A percentile compares a stretch with the other conserved stretches of the same genome.
Evolutionary conservation across 2,329 filamentous ascomycete genomes (phyloP).

Genomic region (Berkeleyomyces basicola): DNA sequence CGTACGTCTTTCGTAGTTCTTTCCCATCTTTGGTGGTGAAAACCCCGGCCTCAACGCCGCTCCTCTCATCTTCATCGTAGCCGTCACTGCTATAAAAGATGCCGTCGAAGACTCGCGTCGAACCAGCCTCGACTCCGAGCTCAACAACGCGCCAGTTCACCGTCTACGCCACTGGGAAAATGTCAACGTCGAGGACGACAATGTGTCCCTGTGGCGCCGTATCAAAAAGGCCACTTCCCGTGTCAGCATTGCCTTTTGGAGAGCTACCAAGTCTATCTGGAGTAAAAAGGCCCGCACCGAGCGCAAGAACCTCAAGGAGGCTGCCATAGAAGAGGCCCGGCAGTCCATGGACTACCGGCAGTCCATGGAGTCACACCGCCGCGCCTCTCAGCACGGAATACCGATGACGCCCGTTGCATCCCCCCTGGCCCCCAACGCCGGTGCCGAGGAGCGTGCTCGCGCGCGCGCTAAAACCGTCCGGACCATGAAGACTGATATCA

Average conservation of each 20-base stretch:
- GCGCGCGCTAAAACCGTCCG: conserved; percentile 24
- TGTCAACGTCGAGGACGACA: conserved; percentile 79
- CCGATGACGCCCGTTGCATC: conserved; percentile 75
- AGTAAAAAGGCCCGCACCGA: conserved; percentile 32
- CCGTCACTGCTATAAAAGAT: conserved; percentile 82
- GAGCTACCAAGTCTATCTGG: conserved; percentile 30
- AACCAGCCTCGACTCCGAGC: conserved; percentile 76
- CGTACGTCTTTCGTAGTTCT: conserved; percentile 45
- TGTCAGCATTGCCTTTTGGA: conserved; percentile 37
- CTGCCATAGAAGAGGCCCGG: conserved; percentile 35
- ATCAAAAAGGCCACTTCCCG: conserved; percentile 77
- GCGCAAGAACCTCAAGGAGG: conserved; percentile 31
- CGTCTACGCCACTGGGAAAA: conserved; percentile 78
- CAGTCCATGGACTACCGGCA: conserved; percentile 35
- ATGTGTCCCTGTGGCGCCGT: conserved; percentile 68
- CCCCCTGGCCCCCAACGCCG: conserved; percentile 34
- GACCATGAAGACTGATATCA: conserved; percentile 39
- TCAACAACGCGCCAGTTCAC: conserved; percentile 94
- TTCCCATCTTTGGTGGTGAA: conserved; percentile 82
- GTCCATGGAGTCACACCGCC: conserved; percentile 31
- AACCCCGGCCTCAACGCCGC: conserved; percentile 84
- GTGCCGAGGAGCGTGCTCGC: conserved; percentile 19
- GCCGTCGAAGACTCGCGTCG: conserved; percentile 88
- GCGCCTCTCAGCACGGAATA: conserved; percentile 42
- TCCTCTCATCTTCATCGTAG: conserved; percentile 81